These are phyloP conservation scores for Iodosphaeria phyllophila DNA, from an alignment of 2,329 filamentous ascomycete species.

Conservation along the genomic window DNA sequence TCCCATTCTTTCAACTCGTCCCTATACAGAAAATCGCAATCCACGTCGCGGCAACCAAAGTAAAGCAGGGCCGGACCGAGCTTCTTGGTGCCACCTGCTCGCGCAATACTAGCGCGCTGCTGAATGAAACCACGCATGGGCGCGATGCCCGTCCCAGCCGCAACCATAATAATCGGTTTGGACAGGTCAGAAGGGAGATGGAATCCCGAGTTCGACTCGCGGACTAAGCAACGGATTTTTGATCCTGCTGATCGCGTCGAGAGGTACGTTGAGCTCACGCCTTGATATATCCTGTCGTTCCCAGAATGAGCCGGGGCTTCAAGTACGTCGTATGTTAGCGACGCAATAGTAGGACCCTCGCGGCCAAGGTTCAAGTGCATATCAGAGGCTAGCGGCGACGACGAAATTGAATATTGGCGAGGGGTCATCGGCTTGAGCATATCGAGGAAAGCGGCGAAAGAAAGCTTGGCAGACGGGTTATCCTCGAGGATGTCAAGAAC, in stretches of 20 bases:
- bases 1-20: slow-evolving; percentile 25
- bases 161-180: slow-evolving; percentile 13
- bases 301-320: slow-evolving; percentile 17
- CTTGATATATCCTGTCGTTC: slow-evolving; percentile 12
- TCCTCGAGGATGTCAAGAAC: slow-evolving; percentile 11
- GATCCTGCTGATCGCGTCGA: slow-evolving; percentile 9
- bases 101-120: slow-evolving; percentile 18
- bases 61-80: slow-evolving; percentile 28
- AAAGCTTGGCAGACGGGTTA: slow-evolving; percentile 20
- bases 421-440: slow-evolving; percentile 45
- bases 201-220: slow-evolving; percentile 6
- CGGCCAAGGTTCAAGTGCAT: no score
- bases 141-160: slow-evolving; percentile 20
- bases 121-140: slow-evolving; percentile 28
- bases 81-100: slow-evolving; percentile 14
- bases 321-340: slow-evolving; percentile 35
- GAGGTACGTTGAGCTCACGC: slow-evolving; percentile 24
- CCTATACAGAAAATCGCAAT: slow-evolving; percentile 23
- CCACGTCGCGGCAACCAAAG: slow-evolving; percentile 24
- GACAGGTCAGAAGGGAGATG: slow-evolving; percentile 8
- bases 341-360: slow-evolving; percentile 21
- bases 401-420: slow-evolving; percentile 41
- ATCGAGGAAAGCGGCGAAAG: slow-evolving; percentile 20
- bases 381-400: slow-evolving; percentile 27
- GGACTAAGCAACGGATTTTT: slow-evolving; percentile 3